Percentiles rank a stretch among this genome's conserved stretches.
Evolutionary conservation across 2,329 filamentous ascomycete genomes (phyloP).

Genomic region (Talaromyces sp.): DNA sequence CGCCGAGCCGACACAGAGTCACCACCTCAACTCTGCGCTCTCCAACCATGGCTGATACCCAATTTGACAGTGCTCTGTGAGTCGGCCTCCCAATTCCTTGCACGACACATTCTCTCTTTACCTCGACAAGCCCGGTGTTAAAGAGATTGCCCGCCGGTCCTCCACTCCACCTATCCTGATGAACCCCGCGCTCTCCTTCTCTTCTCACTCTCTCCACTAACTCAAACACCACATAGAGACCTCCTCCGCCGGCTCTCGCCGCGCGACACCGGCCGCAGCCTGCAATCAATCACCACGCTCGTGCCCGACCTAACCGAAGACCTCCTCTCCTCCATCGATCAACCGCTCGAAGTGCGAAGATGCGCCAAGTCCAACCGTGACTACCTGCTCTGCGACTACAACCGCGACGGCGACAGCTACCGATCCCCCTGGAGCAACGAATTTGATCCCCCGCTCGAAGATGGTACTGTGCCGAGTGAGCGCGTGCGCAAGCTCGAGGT

Average conservation of each 20-base stretch:
- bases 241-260: constrained; percentile 97
- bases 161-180: neutral
- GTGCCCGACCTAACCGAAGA: constrained; percentile 93
- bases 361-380: constrained; percentile 87
- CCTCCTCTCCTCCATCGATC: constrained; percentile 94
- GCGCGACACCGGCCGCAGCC: constrained; percentile 81
- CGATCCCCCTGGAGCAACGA: constrained; percentile 98
- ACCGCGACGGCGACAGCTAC: constrained; percentile 96
- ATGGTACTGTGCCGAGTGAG: constrained; percentile 84
- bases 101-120: neutral
- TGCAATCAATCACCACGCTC: constrained; percentile 80
- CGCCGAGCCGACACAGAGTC: neutral
- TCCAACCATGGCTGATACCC: constrained; percentile 40
- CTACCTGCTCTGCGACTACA: constrained; percentile 99
- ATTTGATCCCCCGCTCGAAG: constrained; percentile 86
- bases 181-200: constrained; percentile 2
- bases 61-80: constrained; percentile 49
- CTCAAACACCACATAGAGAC: constrained; percentile 60
- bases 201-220: neutral
- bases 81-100: constrained; percentile 12
- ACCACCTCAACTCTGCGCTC: neutral
- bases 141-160: neutral
- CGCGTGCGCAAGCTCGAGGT: constrained; percentile 90
- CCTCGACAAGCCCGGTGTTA: neutral
- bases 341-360: constrained; percentile 79